Conservation (phyloP, 225 moss, liverwort and hornwort genomes). For the Sphagnum tenellum region DNA sequence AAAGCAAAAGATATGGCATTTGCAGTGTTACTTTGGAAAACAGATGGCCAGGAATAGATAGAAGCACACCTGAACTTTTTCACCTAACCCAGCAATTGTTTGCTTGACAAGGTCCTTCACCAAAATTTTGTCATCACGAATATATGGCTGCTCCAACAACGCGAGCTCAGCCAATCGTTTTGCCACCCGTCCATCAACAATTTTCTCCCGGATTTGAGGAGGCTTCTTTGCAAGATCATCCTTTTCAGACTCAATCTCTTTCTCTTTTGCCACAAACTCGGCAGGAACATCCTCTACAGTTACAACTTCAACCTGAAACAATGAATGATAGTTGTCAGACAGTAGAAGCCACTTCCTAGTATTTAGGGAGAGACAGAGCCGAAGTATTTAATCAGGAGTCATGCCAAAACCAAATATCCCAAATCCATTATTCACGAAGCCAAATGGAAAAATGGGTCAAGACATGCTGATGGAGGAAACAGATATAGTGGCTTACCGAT, state of each 20-base stretch:
- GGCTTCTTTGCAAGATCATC: slow-evolving; percentile 77
- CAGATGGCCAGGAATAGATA: too few species aligned
- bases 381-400: too few species aligned
- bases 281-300: slow-evolving; percentile 60
- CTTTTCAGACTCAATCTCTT: slow-evolving; percentile 60
- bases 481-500: background rate
- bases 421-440: too few species aligned
- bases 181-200: slow-evolving; percentile 73
- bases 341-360: too few species aligned
- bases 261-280: slow-evolving; percentile 60
- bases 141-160: slow-evolving; percentile 76
- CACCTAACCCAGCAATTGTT: slow-evolving; percentile 61
- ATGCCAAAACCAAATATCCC: too few species aligned
- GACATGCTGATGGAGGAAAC: too few species aligned
- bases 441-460: too few species aligned
- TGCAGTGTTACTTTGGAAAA: too few species aligned
- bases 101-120: slow-evolving; percentile 82
- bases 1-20: too few species aligned
- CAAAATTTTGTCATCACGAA: slow-evolving; percentile 59
- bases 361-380: too few species aligned
- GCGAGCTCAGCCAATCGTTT: slow-evolving; percentile 71
- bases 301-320: slow-evolving; percentile 40
- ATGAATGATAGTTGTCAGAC: too few species aligned
- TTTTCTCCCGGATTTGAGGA: slow-evolving; percentile 64
- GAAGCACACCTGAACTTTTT: slow-evolving; percentile 60